phyloP scores from a whole-genome alignment of 2,329 filamentous ascomycete genomes.

The Penicillium sp. region DNA sequence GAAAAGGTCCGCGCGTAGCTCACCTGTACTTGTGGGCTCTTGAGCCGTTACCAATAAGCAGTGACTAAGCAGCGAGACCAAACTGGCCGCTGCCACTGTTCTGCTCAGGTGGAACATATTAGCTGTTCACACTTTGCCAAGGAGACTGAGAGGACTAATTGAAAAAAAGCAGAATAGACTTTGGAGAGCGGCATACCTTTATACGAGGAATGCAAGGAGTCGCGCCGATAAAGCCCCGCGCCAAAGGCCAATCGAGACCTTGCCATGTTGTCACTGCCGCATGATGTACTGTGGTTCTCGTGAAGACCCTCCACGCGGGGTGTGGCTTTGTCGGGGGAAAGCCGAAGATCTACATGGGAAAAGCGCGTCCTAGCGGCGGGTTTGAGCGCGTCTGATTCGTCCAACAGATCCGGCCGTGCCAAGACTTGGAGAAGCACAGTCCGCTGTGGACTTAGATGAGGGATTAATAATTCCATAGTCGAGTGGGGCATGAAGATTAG shows the following conservation, averaged over 20 bases:
- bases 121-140: neutral
- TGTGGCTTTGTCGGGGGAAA: neutral
- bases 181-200: neutral
- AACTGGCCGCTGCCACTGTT: neutral
- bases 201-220: neutral
- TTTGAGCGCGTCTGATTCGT: conserved; percentile 10
- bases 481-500: neutral
- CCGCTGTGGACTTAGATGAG: neutral
- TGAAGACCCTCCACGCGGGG: neutral
- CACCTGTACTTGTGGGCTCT: neutral
- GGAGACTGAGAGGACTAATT: neutral
- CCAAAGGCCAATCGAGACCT: neutral
- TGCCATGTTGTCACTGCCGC: neutral
- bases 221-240: neutral
- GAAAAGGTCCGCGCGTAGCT: neutral
- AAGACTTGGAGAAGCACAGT: neutral
- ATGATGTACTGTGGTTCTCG: neutral
- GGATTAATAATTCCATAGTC: neutral
- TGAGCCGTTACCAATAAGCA: neutral
- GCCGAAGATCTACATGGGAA: neutral
- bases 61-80: neutral
- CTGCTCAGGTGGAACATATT: conserved; percentile 1
- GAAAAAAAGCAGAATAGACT: neutral
- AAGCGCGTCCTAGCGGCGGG: conserved; percentile 8
- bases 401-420: neutral